Evolutionary conservation across 2,329 filamentous ascomycete species (phyloP).

Genomic region (Zasmidium citrigriseum): DNA sequence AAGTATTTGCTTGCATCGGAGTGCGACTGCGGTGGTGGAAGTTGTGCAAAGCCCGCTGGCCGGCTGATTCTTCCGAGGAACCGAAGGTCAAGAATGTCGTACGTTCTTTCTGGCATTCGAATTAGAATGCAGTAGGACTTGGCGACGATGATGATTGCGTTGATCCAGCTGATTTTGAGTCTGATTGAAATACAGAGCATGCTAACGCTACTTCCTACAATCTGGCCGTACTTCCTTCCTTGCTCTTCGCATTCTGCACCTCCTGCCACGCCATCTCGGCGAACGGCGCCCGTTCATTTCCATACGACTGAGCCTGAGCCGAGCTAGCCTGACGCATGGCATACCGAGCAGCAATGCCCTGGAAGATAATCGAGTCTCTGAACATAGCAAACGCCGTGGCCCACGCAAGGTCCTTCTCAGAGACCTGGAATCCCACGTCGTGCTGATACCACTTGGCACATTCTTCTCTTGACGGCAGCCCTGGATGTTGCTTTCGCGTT

Average conservation of each 20-base stretch:
- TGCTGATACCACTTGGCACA: conserved; percentile 67
- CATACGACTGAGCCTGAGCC: conserved; percentile 74
- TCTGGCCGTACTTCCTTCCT: conserved; percentile 31
- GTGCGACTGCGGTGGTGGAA: too few species aligned
- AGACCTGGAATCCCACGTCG: conserved; percentile 70
- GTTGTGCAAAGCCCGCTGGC: not conserved
- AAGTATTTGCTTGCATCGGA: too few species aligned
- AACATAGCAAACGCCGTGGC: conserved; percentile 64
- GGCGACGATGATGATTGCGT: too few species aligned
- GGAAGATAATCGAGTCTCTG: conserved; percentile 64
- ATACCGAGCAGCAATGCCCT: conserved; percentile 88
- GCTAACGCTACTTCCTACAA: conserved; percentile 20
- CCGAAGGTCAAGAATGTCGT: too few species aligned
- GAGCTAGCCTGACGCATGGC: conserved; percentile 87
- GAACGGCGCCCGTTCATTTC: conserved; percentile 66
- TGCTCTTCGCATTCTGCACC: conserved; percentile 52
- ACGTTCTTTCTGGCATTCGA: too few species aligned
- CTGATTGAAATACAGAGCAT: too few species aligned
- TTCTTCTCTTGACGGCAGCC: conserved; percentile 62
- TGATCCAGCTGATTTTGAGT: too few species aligned
- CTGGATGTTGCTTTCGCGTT: conserved; percentile 46
- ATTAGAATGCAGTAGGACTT: too few species aligned
- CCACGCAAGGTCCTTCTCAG: conserved; percentile 61
- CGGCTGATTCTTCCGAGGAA: not conserved
- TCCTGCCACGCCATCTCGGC: conserved; percentile 77